A percentile compares a stretch with the other conserved stretches of the same genome.
Evolutionary conservation across 768 basidiomycete species (phyloP).

Genomic region (Rhizopogon vesiculosus): DNA sequence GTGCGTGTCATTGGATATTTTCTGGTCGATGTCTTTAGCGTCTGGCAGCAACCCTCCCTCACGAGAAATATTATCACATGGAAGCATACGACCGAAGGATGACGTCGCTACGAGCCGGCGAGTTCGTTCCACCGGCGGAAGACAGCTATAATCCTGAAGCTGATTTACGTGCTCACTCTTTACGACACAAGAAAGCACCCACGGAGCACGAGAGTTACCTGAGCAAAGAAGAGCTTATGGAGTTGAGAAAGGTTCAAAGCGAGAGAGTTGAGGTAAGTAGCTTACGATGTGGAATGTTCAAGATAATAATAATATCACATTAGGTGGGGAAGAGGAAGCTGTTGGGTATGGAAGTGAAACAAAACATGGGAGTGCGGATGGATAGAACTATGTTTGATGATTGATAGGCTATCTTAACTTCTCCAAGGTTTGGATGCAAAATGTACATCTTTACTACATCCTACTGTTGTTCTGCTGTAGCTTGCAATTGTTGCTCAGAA

Average conservation of each 20-base stretch:
- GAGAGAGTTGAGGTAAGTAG: conserved; percentile 71
- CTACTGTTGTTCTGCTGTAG: neutral
- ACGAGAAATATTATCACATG: conserved; percentile 95
- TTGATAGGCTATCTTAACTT: conserved; percentile 3
- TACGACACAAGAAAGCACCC: conserved; percentile 62
- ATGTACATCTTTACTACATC: neutral
- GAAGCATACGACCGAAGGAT: conserved; percentile 80
- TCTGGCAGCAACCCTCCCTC: conserved; percentile 75
- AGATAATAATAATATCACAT: neutral
- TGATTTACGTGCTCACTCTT: conserved; percentile 75
- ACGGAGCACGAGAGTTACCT: conserved; percentile 72
- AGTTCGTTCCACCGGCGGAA: conserved; percentile 66
- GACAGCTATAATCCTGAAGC: conserved; percentile 79
- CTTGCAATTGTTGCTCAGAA: neutral
- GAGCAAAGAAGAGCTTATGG: conserved; percentile 73
- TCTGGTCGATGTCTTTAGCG: neutral
- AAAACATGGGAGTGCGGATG: conserved; percentile 85
- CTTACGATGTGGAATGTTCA: conserved; percentile 1
- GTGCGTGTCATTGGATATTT: conserved; percentile 29
- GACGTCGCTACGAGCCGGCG: conserved; percentile 80
- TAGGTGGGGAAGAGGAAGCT: conserved; percentile 81
- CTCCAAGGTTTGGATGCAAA: neutral
- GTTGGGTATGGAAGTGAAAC: conserved; percentile 84
- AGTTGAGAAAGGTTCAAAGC: conserved; percentile 77
- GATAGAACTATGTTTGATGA: conserved; percentile 63